A percentile compares a stretch with the other conserved stretches of the same genome.
Conservation (phyloP, 495 filamentous ascomycete species). For the Aspergillus funiculosus region DNA sequence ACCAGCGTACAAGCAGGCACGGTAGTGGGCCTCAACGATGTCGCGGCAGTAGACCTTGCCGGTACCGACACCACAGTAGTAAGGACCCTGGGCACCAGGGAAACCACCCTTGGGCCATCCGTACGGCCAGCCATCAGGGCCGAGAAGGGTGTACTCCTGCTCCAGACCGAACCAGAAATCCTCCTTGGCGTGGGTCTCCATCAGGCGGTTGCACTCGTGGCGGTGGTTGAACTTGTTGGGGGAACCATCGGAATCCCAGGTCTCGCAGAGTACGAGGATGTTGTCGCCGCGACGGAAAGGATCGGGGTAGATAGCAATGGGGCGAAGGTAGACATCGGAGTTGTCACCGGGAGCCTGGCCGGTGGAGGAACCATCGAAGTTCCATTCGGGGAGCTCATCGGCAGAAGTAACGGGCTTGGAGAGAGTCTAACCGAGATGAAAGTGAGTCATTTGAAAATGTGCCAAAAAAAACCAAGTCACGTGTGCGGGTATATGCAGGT, state of each 20-base stretch:
- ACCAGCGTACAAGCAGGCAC: conserved; percentile 86
- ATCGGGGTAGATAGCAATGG: conserved; percentile 83
- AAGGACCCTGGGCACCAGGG: conserved; percentile 94
- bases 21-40: conserved; percentile 98
- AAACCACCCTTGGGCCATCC: conserved; percentile 96
- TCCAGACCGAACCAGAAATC: conserved; percentile 97
- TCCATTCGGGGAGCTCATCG: conserved; percentile 94
- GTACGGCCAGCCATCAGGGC: conserved; percentile 75
- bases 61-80: conserved; percentile 98
- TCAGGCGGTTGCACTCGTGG: conserved; percentile 78
- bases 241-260: conserved; percentile 91
- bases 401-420: conserved; percentile 54
- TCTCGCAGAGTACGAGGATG: conserved; percentile 90
- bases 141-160: conserved; percentile 95
- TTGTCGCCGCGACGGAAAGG: conserved; percentile 84
- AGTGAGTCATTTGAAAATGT: conserved; percentile 17
- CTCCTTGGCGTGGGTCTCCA: conserved; percentile 78
- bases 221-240: conserved; percentile 99
- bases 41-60: conserved; percentile 98
- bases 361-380: conserved; percentile 96
- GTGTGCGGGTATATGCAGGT: conserved; percentile 34
- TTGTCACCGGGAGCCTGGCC: conserved; percentile 92
- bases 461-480: conserved; percentile 23
- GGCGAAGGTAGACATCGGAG: conserved; percentile 96
- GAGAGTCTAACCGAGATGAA: conserved; percentile 58